Conservation (phyloP, 2,329 filamentous ascomycete species). For the Aspergillus sclerotialis region DNA sequence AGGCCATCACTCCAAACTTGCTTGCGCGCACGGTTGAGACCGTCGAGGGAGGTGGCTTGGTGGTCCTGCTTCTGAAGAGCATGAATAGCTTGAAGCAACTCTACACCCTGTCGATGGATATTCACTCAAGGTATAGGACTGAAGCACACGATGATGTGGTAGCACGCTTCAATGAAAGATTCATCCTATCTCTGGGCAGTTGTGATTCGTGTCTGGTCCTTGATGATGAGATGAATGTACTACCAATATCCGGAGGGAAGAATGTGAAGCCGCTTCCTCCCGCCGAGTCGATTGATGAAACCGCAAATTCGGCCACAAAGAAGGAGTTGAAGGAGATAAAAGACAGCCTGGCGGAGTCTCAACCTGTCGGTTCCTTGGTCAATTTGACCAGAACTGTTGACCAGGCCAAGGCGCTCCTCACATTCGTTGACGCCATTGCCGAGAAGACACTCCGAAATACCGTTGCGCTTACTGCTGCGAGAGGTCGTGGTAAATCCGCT, state of each 20-base stretch:
- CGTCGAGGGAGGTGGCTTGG: slow-evolving; percentile 89
- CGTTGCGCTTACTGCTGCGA: slow-evolving; percentile 83
- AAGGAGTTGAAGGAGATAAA: slow-evolving; percentile 80
- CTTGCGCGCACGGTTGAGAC: slow-evolving; percentile 94
- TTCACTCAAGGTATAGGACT: slow-evolving; percentile 91
- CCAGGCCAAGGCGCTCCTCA: slow-evolving; percentile 93
- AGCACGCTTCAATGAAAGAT: slow-evolving; percentile 94
- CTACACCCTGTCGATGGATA: slow-evolving; percentile 95
- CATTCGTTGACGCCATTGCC: slow-evolving; percentile 90
- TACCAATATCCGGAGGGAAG: slow-evolving; percentile 94
- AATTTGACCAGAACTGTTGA: slow-evolving; percentile 84
- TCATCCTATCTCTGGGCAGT: slow-evolving; percentile 89
- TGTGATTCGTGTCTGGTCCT: slow-evolving; percentile 93
- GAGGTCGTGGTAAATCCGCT: slow-evolving; percentile 95
- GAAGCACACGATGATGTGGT: slow-evolving; percentile 94
- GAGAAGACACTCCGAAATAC: slow-evolving; percentile 94
- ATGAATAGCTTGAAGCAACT: slow-evolving; percentile 97
- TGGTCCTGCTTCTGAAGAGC: slow-evolving; percentile 83
- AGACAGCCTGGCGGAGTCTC: slow-evolving; percentile 74
- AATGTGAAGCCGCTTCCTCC: slow-evolving; percentile 76
- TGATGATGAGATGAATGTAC: slow-evolving; percentile 93
- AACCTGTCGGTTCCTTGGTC: slow-evolving; percentile 78
- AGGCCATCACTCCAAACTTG: slow-evolving; percentile 94
- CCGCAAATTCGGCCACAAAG: slow-evolving; percentile 62
- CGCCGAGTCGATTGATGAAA: slow-evolving; percentile 59